Base-by-base conservation (phyloP, 2,329 filamentous ascomycete genomes). In the Calycina marina region DNA sequence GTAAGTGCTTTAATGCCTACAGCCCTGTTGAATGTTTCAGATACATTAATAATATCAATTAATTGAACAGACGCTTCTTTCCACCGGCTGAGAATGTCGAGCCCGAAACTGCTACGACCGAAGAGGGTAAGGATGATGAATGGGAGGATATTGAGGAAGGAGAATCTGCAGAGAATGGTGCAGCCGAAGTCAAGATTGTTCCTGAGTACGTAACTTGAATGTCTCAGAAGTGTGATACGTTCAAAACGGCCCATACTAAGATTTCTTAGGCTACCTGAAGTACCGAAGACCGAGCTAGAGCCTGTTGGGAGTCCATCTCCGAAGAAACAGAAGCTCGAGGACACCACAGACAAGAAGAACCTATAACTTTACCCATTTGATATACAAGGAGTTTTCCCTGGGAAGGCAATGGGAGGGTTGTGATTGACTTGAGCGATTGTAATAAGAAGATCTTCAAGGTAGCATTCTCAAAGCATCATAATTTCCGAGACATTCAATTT, bases 1-100 rank as follows among this genome's bases (percentile, higher is more conserved):
- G 85, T 93, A 57, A 63, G 79, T 70, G 13, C 12, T 24, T n/a
- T 17, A n/a, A 27, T 27, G 4, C 11, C 25, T 14, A n/a, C 13
- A 15, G 26, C 13, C 8, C 11, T 28, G 10, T 17, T 20, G 6
- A 31, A 25, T 17, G 4, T 16, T 16, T 6, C 38, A 41, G 31
- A 41, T 20, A 14, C 15, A 24, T 15, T n/a, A n/a, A n/a, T n/a
- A n/a, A n/a, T n/a, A n/a, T n/a, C n/a, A n/a, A n/a, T n/a, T n/a
- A n/a, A n/a, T n/a, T n/a, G n/a, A 34, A 14, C 39, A 68, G 63
- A 3, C 50, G 50, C 32, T 60, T 59, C 48, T 69, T 71, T 40
- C 64, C 67, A 14, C 58, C 61, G 4, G 56, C 57, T 6, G 47
- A 56, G 37, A 45, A 27, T 29, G 27, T 28, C 3, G 42, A 40